phyloP scores from a whole-genome alignment of 306 rosid species.

The Prunus salicina region DNA sequence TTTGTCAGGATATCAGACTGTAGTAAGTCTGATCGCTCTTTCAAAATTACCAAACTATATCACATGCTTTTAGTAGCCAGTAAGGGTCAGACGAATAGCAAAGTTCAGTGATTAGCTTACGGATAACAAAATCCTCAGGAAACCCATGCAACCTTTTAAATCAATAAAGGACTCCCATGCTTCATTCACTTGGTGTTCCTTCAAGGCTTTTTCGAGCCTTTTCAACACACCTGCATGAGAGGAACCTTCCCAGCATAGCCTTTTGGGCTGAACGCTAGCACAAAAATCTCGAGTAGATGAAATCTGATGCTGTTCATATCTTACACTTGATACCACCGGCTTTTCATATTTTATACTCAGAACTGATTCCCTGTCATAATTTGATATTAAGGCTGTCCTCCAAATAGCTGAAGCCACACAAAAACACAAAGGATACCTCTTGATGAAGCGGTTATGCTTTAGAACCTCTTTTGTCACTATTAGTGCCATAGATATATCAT shows the following conservation, averaged over 20 bases:
- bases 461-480: conserved; percentile 13
- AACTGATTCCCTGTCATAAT: neutral
- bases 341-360: neutral
- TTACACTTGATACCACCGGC: neutral
- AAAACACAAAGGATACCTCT: conserved; percentile 6
- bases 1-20: conserved; percentile 49
- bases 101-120: conserved; percentile 51
- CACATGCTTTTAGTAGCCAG: conserved; percentile 57
- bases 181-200: conserved; percentile 48
- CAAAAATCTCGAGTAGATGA: conserved; percentile 24
- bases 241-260: conserved; percentile 78
- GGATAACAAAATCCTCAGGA: conserved; percentile 49
- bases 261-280: conserved; percentile 30
- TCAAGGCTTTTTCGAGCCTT: conserved; percentile 56
- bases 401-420: conserved; percentile 27
- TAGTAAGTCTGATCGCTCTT: conserved; percentile 51
- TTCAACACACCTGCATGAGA: conserved; percentile 42
- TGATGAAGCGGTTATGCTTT: neutral
- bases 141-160: conserved; percentile 64
- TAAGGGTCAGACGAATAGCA: conserved; percentile 52
- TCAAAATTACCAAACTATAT: conserved; percentile 50
- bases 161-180: conserved; percentile 68
- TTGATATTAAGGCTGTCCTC: conserved; percentile 4
- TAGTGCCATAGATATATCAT: conserved; percentile 7
- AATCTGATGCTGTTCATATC: neutral